Conservation (phyloP, 495 filamentous ascomycete genomes). For the Daldinia caldariorum region DNA sequence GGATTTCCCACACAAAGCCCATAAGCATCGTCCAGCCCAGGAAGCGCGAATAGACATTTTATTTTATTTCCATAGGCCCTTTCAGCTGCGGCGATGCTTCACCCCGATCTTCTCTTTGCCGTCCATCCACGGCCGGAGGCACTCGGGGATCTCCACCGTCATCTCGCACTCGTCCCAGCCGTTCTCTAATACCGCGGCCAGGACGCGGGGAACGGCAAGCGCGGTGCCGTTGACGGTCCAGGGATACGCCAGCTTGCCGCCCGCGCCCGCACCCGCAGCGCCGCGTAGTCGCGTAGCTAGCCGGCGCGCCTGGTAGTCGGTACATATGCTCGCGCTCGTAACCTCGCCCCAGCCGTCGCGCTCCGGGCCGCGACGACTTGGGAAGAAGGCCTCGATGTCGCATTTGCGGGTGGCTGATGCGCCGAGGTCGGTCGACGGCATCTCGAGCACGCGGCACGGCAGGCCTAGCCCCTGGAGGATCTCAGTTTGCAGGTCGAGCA, state of each 20-base stretch:
- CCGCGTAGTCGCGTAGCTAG: slow-evolving; percentile 73
- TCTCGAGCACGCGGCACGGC: slow-evolving; percentile 90
- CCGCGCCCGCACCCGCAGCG: slow-evolving; percentile 44
- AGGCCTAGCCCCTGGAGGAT: slow-evolving; percentile 79
- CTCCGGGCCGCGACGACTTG: slow-evolving; percentile 70
- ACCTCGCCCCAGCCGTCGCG: slow-evolving; percentile 94
- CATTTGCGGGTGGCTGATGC: slow-evolving; percentile 85
- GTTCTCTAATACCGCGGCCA: slow-evolving; percentile 93
- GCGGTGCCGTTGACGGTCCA: slow-evolving; percentile 96
- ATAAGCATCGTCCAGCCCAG: no score
- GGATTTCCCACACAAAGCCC: background rate
- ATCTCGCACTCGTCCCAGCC: slow-evolving; percentile 77
- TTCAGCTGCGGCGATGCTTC: slow-evolving; percentile 40
- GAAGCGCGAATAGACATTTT: no score
- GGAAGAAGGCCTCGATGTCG: slow-evolving; percentile 96
- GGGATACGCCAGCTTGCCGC: slow-evolving; percentile 64
- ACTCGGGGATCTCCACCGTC: slow-evolving; percentile 77
- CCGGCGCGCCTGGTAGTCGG: slow-evolving; percentile 90
- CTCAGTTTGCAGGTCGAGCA: slow-evolving; percentile 85
- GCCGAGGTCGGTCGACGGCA: slow-evolving; percentile 88
- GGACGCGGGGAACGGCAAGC: slow-evolving; percentile 85
- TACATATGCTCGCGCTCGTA: slow-evolving; percentile 88
- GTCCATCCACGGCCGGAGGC: slow-evolving; percentile 83
- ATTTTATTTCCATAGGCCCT: background rate
- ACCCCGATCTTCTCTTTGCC: slow-evolving; percentile 71